phyloP scores from a whole-genome alignment of 179 eudicot genomes.

The Spinacia oleracea region DNA sequence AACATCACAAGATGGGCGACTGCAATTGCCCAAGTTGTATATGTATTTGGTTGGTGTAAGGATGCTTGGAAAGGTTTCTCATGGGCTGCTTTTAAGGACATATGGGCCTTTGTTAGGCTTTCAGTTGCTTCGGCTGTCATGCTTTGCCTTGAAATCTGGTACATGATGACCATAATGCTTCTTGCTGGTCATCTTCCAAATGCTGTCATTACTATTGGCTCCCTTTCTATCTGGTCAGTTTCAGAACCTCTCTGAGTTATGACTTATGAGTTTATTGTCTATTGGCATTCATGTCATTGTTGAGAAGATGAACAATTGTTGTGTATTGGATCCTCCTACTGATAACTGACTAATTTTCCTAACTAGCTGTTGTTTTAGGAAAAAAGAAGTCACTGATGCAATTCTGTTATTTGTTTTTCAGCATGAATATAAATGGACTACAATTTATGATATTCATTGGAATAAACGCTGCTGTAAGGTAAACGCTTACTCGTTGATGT shows the following conservation, averaged over 20 bases:
- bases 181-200: conserved; percentile 65
- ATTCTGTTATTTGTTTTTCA: conserved; percentile 28
- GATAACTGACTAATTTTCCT: neutral
- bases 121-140: conserved; percentile 73
- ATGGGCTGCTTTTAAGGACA: conserved; percentile 46
- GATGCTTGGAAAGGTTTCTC: conserved; percentile 68
- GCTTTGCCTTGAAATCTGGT: conserved; percentile 71
- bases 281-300: neutral
- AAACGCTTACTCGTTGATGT: neutral
- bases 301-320: neutral
- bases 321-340: neutral
- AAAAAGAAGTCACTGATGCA: neutral
- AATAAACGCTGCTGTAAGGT: conserved; percentile 83
- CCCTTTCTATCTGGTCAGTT: conserved; percentile 68
- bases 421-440: conserved; percentile 76
- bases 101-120: conserved; percentile 69
- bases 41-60: conserved; percentile 57
- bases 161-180: conserved; percentile 59
- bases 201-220: conserved; percentile 70
- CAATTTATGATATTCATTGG: conserved; percentile 85
- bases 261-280: neutral
- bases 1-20: conserved; percentile 47
- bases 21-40: conserved; percentile 44
- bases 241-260: conserved; percentile 24
- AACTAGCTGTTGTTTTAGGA: neutral